Percentiles rank a stretch among this genome's conserved stretches.
Evolutionary conservation across 179 eudicot species (phyloP).

Genomic region (Camellia oleifera): DNA sequence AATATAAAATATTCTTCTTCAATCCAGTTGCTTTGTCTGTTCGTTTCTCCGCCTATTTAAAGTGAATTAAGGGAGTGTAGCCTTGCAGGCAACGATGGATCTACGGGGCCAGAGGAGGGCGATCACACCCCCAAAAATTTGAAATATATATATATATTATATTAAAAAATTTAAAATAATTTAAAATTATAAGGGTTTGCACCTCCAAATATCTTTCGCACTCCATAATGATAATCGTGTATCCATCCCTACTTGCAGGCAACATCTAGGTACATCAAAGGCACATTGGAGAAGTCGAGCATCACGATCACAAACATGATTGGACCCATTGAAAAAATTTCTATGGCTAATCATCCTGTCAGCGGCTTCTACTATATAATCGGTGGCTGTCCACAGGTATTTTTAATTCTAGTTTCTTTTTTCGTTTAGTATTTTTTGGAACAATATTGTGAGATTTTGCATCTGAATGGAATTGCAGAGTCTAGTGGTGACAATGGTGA

Average conservation of each 20-base stretch:
- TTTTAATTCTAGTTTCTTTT: background rate
- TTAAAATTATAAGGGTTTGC: background rate
- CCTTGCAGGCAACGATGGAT: too few relatives aligned
- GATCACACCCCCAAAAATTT: too few relatives aligned
- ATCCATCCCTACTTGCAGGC: slow-evolving; percentile 28
- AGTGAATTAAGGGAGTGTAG: too few relatives aligned
- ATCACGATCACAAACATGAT: slow-evolving; percentile 53
- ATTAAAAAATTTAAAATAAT: background rate
- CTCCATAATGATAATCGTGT: too few relatives aligned
- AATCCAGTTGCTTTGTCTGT: too few relatives aligned
- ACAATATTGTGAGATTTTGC: too few relatives aligned
- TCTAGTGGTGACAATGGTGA: background rate
- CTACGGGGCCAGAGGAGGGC: too few relatives aligned
- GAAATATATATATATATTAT: too few relatives aligned
- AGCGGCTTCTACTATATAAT: slow-evolving; percentile 60
- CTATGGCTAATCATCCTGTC: slow-evolving; percentile 52
- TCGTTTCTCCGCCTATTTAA: too few relatives aligned
- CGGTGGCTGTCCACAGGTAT: slow-evolving; percentile 60
- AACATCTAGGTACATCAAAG: slow-evolving; percentile 39
- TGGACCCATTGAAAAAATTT: slow-evolving; percentile 67
- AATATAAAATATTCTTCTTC: too few relatives aligned
- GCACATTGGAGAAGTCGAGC: slow-evolving; percentile 48
- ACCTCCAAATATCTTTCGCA: background rate
- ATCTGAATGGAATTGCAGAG: background rate
- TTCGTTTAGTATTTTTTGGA: too few relatives aligned